Evolutionary conservation across 768 basidiomycete genomes (phyloP).

Genomic region (Calocybe cyanea): DNA sequence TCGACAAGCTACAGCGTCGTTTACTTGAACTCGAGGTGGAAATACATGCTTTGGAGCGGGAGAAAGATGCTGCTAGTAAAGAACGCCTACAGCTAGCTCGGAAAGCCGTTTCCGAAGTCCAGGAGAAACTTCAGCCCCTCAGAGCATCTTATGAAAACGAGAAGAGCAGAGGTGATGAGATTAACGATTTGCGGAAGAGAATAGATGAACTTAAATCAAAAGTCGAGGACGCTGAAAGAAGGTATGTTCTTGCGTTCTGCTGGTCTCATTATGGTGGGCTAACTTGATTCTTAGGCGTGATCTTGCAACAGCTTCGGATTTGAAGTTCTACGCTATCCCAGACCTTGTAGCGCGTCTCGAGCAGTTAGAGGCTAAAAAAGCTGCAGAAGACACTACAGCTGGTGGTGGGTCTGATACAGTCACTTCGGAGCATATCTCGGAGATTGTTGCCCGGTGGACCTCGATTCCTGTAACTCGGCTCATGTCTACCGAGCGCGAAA

Average conservation of each 20-base stretch:
- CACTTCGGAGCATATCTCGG: slow-evolving; percentile 86
- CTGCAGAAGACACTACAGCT: slow-evolving; percentile 59
- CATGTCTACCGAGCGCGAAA: slow-evolving; percentile 88
- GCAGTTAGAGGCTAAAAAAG: slow-evolving; percentile 68
- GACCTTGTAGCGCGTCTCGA: slow-evolving; percentile 76
- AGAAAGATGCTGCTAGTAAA: slow-evolving; percentile 86
- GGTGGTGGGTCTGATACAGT: slow-evolving; percentile 63
- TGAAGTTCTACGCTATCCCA: slow-evolving; percentile 90
- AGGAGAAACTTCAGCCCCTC: slow-evolving; percentile 80
- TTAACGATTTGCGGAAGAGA: slow-evolving; percentile 68
- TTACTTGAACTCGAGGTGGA: slow-evolving; percentile 93
- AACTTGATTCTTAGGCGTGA: slow-evolving; percentile 46
- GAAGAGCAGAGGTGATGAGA: slow-evolving; percentile 77
- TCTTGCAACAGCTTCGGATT: slow-evolving; percentile 76
- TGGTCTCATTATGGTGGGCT: slow-evolving; percentile 13
- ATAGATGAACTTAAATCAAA: slow-evolving; percentile 92
- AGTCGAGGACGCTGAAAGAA: slow-evolving; percentile 88
- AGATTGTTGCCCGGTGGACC: slow-evolving; percentile 93
- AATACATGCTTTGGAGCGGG: slow-evolving; percentile 90
- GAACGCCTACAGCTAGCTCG: slow-evolving; percentile 72
- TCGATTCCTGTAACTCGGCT: slow-evolving; percentile 86
- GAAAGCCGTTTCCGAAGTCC: slow-evolving; percentile 78
- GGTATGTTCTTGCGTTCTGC: slow-evolving; percentile 36
- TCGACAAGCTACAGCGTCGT: slow-evolving; percentile 85
- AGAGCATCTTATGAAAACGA: slow-evolving; percentile 85